A percentile compares a stretch with the other conserved stretches of the same genome.
These are phyloP conservation scores for Euphorbia lathyris DNA, from an alignment of 345 rosid genomes.

Conservation along the genomic window DNA sequence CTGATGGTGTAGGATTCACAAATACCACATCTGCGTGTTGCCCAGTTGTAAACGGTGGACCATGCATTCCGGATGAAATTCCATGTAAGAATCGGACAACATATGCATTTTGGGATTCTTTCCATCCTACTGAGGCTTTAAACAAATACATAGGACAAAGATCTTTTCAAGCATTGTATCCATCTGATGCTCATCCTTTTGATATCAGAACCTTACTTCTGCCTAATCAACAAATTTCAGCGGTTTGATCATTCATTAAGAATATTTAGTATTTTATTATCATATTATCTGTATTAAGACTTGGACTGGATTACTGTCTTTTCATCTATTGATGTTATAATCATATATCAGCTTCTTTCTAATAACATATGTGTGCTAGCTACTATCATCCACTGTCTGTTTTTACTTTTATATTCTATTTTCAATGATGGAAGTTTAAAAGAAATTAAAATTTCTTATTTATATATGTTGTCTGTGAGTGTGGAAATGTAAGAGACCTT, in stretches of 20 bases:
- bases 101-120: conserved; percentile 49
- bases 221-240: not conserved
- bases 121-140: conserved; percentile 42
- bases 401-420: too few species aligned
- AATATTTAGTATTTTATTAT: not conserved
- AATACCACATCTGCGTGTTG: conserved; percentile 1
- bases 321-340: too few species aligned
- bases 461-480: too few species aligned
- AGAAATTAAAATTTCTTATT: too few species aligned
- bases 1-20: conserved; percentile 12
- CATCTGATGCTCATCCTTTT: conserved; percentile 26
- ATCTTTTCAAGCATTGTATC: conserved; percentile 12
- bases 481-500: too few species aligned
- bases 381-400: too few species aligned
- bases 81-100: conserved; percentile 37
- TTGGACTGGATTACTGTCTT: too few species aligned
- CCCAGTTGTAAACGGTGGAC: not conserved
- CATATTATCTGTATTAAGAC: too few species aligned
- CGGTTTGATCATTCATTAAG: not conserved
- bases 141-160: conserved; percentile 26
- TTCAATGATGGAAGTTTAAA: too few species aligned
- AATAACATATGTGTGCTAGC: too few species aligned
- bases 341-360: too few species aligned
- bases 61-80: conserved; percentile 23
- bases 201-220: conserved; percentile 18